phyloP scores from a whole-genome alignment of 2,329 filamentous ascomycete species.

The Trichoderma koningii region DNA sequence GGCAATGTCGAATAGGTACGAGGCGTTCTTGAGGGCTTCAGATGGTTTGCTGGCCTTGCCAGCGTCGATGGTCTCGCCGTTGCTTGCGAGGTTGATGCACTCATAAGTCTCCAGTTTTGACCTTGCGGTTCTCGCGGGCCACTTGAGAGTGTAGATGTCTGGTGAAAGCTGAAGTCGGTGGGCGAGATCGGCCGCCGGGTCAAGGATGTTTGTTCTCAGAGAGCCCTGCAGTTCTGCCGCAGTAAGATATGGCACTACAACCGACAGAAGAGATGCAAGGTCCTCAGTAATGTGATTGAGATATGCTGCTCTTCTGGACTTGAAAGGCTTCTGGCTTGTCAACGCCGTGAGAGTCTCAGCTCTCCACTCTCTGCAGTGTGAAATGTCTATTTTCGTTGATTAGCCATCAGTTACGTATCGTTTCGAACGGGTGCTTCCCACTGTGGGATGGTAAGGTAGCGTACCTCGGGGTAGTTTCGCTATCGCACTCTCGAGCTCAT shows the following conservation, averaged over 20 bases:
- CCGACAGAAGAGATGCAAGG: conserved; percentile 38
- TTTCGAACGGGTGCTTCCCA: too few relatives aligned
- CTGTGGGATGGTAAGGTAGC: background rate
- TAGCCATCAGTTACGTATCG: background rate
- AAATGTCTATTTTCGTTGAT: conserved; percentile 34
- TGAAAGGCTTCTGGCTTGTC: conserved; percentile 39
- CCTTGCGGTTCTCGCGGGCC: conserved; percentile 42
- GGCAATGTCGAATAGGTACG: conserved; percentile 43
- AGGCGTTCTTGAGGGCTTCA: conserved; percentile 36
- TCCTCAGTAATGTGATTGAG: conserved; percentile 40
- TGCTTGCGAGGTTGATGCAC: conserved; percentile 41
- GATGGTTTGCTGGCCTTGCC: conserved; percentile 37
- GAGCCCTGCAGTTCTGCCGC: conserved; percentile 39
- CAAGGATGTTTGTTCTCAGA: conserved; percentile 39
- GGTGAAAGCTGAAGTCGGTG: conserved; percentile 42
- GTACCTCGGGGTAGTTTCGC: conserved; percentile 41
- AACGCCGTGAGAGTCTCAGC: conserved; percentile 43
- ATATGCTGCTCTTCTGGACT: conserved; percentile 35
- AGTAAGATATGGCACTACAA: conserved; percentile 36
- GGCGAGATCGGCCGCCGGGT: conserved; percentile 42
- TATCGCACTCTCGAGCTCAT: conserved; percentile 40
- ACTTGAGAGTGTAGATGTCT: conserved; percentile 42
- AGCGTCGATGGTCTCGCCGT: conserved; percentile 37
- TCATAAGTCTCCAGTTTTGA: conserved; percentile 43
- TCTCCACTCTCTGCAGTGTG: conserved; percentile 43